These are phyloP conservation scores for Harringtonia lauricola DNA, from an alignment of 2,329 filamentous ascomycete species.

Conservation along the genomic window DNA sequence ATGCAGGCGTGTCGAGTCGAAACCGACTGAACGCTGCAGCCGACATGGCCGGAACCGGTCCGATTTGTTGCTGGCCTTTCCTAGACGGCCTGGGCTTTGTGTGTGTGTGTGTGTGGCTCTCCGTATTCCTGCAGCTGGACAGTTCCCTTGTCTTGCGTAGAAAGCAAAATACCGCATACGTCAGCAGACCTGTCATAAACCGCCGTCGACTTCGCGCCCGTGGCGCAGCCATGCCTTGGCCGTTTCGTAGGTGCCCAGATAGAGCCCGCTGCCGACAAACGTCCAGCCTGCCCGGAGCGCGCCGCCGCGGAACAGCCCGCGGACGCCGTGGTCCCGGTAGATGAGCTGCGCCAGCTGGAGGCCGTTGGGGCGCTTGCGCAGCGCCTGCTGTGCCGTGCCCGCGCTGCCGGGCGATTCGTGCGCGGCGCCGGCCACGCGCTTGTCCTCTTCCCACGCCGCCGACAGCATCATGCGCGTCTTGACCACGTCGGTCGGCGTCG, in stretches of 20 bases:
- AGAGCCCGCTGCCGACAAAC: constrained; percentile 69
- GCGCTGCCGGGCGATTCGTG: not conserved
- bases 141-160: too few relatives aligned
- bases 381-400: not conserved
- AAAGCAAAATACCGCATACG: too few relatives aligned
- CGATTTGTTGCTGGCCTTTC: too few relatives aligned
- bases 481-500: constrained; percentile 79
- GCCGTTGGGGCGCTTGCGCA: constrained; percentile 21
- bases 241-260: constrained; percentile 78
- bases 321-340: constrained; percentile 53
- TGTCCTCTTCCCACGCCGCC: too few relatives aligned
- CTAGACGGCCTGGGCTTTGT: too few relatives aligned
- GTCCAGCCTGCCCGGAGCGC: constrained; percentile 69
- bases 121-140: too few relatives aligned
- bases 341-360: constrained; percentile 55
- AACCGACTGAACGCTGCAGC: too few relatives aligned
- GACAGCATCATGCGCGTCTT: constrained; percentile 84
- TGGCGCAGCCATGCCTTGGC: constrained; percentile 53
- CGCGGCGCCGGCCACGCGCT: too few relatives aligned
- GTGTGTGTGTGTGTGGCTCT: too few relatives aligned
- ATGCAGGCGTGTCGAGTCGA: too few relatives aligned
- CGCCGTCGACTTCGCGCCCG: constrained; percentile 31
- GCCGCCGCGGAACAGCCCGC: constrained; percentile 68
- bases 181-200: not conserved
- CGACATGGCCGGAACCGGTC: too few relatives aligned